Evolutionary conservation across 2,329 filamentous ascomycete genomes (phyloP).

Genomic region (Alternaria sp.): DNA sequence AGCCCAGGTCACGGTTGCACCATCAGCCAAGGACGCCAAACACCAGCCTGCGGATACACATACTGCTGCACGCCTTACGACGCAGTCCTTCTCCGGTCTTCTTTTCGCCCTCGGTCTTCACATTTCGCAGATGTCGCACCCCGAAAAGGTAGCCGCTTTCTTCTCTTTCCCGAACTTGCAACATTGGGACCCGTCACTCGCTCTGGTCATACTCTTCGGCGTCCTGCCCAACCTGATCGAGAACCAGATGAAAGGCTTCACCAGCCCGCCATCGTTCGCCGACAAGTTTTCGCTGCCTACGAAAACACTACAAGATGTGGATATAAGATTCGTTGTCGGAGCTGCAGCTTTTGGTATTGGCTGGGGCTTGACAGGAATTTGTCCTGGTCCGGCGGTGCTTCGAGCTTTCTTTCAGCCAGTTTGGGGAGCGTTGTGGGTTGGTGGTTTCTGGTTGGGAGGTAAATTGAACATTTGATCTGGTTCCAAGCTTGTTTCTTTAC

Average conservation of each 20-base stretch:
- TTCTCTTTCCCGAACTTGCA: conserved; percentile 52
- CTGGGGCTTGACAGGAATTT: conserved; percentile 60
- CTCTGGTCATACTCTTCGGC: conserved; percentile 57
- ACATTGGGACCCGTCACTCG: conserved; percentile 59
- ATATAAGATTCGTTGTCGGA: conserved; percentile 57
- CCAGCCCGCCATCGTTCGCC: conserved; percentile 50
- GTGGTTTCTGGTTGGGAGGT: conserved; percentile 54
- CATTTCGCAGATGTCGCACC: conserved; percentile 59
- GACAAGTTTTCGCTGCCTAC: conserved; percentile 53
- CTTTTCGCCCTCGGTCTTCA: conserved; percentile 60
- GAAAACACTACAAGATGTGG: conserved; percentile 54
- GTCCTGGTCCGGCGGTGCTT: conserved; percentile 59
- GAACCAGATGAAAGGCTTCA: conserved; percentile 29
- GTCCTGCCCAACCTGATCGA: conserved; percentile 54
- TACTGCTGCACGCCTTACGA: conserved; percentile 41
- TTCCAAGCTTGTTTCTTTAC: neutral
- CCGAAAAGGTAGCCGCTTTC: conserved; percentile 59
- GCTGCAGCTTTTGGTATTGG: conserved; percentile 57
- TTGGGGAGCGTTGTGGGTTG: conserved; percentile 57
- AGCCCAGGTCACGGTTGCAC: conserved; percentile 8
- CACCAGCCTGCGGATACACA: neutral
- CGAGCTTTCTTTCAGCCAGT: conserved; percentile 54
- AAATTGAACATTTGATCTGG: neutral
- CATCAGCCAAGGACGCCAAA: conserved; percentile 10
- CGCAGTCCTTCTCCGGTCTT: conserved; percentile 55